Evolutionary conservation across 1,284 basidiomycete species (phyloP).

Genomic region (Ceratobasidium sp.): DNA sequence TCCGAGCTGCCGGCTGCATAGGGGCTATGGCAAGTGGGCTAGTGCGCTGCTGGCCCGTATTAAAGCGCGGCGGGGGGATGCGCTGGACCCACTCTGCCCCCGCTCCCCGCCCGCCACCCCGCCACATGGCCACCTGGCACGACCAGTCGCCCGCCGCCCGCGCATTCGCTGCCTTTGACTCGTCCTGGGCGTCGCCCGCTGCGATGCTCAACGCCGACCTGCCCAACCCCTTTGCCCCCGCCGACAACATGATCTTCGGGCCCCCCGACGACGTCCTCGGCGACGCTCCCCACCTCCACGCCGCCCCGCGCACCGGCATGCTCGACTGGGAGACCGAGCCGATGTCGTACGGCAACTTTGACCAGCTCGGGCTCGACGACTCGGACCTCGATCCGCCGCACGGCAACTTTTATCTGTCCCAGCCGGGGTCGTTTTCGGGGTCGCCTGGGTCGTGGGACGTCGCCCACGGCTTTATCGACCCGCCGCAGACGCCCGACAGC

Average conservation of each 20-base stretch:
- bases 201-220: conserved; percentile 26
- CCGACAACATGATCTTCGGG: conserved; percentile 32
- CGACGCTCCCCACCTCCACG: neutral
- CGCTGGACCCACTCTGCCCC: neutral
- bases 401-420: conserved; percentile 27
- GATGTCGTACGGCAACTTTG: conserved; percentile 16
- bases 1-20: conserved; percentile 26
- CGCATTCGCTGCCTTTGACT: conserved; percentile 20
- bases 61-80: neutral
- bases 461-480: conserved; percentile 20
- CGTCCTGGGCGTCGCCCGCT: conserved; percentile 17
- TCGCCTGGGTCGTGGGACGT: conserved; percentile 40
- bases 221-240: neutral
- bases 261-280: conserved; percentile 18
- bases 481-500: conserved; percentile 37
- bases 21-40: conserved; percentile 20
- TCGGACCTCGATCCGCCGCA: neutral
- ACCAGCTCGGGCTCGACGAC: conserved; percentile 32
- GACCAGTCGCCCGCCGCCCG: conserved; percentile 33
- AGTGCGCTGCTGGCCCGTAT: neutral
- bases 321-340: conserved; percentile 19
- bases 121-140: conserved; percentile 18
- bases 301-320: conserved; percentile 15
- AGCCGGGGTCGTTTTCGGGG: conserved; percentile 23
- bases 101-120: conserved; percentile 1